Base-by-base conservation (phyloP, 2,329 filamentous ascomycete species). In the Ophiocordyceps camponoti-floridani region DNA sequence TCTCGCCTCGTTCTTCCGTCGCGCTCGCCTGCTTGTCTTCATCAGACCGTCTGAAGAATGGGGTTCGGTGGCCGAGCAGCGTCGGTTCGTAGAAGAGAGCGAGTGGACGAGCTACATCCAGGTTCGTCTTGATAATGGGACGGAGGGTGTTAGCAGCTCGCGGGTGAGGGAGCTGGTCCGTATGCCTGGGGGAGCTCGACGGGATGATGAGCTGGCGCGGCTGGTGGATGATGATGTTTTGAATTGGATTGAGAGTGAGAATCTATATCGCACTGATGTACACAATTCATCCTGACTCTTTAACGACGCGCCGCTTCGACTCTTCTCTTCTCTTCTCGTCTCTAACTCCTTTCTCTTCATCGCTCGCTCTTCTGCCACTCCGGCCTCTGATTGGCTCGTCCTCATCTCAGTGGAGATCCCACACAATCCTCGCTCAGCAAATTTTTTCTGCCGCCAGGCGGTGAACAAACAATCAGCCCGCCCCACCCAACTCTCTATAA, bases 71-170 rank as follows among this genome's bases (percentile, higher is more conserved):
- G 12, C 4, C 3, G 28, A 30, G 28, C 28, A 59, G 2, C 65
- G 70, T 0, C 79, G 78, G 0, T 79, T 73, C 1, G 62, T 50
- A 35, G 23, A 23, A 23, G 23, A 23, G 23, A 23, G 23, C 23
- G 65, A 66, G 47, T 88, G 82, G 82, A 69, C 66, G 37, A 56
- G 54, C 5, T 66, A 69, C 50, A 72, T 88, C 28, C 71, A 77
- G 85, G 11, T 38, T 11, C 35, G 35, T 8, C 11, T 11, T 0
- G 49, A 52, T 13, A 61, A 61, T 14, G 64, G 62, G 14, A 43
- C 27, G 5, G 64, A 61, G 7, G 59, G 57, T 3, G 65, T 77
- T 37, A 77, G 73, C 49, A 77, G 73, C 49, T 86, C 84, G 7
- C 69, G 65, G 52, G 79, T 81, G 41, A 67, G 82, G 43, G 66